Percentiles rank a stretch among this genome's conserved stretches.
Evolutionary conservation across 768 basidiomycete species (phyloP).

Genomic region (Lactifluus subvellereus): DNA sequence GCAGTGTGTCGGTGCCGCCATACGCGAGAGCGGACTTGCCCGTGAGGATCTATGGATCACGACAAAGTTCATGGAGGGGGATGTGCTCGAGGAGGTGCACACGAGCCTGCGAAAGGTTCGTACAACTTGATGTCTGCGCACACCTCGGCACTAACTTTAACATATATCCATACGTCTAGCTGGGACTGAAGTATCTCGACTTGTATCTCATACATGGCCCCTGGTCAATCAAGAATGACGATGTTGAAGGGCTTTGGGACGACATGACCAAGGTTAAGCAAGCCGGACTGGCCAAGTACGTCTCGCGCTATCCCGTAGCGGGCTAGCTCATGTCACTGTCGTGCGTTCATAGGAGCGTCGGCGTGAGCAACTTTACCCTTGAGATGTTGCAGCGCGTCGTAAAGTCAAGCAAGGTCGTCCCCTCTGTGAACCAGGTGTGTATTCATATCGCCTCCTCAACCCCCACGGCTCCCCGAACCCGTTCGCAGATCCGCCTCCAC

Average conservation of each 20-base stretch:
- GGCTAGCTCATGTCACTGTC: background rate
- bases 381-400: conserved; percentile 46
- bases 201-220: conserved; percentile 67
- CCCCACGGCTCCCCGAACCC: background rate
- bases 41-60: conserved; percentile 35
- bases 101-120: conserved; percentile 47
- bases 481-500: conserved; percentile 54
- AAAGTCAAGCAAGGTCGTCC: conserved; percentile 47
- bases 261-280: conserved; percentile 51
- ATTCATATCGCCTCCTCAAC: background rate
- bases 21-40: conserved; percentile 34
- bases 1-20: conserved; percentile 34
- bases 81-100: conserved; percentile 37
- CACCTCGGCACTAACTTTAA: background rate
- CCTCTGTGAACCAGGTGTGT: conserved; percentile 67
- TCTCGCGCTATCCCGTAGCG: background rate
- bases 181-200: conserved; percentile 56
- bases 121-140: too few species aligned
- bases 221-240: conserved; percentile 24
- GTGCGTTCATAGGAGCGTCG: conserved; percentile 50
- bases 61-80: conserved; percentile 44
- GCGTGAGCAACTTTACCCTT: conserved; percentile 63
- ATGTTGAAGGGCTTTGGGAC: conserved; percentile 44
- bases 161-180: conserved; percentile 34
- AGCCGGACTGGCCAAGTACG: conserved; percentile 35